Conservation (phyloP, 139 green algal species). For the Desmodesmus armatus region DNA sequence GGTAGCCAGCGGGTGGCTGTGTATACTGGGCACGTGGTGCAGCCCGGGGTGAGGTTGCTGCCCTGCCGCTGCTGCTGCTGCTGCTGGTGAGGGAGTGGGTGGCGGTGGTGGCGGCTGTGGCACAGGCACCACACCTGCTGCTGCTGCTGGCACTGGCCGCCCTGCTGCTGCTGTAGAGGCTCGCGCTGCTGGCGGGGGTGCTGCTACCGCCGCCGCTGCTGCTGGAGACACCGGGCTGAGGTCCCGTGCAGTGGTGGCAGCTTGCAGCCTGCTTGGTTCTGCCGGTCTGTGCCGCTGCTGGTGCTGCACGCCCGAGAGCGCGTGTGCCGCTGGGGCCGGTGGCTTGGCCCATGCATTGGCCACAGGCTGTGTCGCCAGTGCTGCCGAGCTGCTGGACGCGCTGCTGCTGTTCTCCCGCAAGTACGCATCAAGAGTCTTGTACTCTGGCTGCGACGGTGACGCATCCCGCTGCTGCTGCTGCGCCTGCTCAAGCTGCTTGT, state of each 20-base stretch:
- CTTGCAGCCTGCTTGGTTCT: no score
- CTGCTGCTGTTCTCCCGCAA: conserved; percentile 39
- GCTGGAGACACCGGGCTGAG: no score
- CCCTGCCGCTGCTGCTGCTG: conserved; percentile 19
- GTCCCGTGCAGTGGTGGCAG: no score
- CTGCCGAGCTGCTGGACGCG: background rate
- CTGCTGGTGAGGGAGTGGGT: conserved; percentile 17
- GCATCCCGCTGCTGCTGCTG: conserved; percentile 14
- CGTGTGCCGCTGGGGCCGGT: conserved; percentile 19
- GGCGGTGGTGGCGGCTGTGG: background rate
- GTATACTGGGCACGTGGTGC: background rate
- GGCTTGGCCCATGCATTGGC: conserved; percentile 32
- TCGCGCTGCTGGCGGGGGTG: no score
- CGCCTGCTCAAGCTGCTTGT: background rate
- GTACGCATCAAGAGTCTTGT: conserved; percentile 42
- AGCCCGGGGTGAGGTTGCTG: background rate
- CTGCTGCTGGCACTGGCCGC: no score
- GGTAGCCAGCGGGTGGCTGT: no score
- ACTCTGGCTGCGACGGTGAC: conserved; percentile 19
- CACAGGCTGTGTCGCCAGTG: background rate
- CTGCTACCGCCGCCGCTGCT: no score
- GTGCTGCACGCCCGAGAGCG: no score
- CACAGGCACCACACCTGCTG: no score
- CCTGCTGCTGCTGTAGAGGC: no score
- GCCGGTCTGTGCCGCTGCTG: no score